phyloP scores from a whole-genome alignment of 164 flowering plant species.

The Piper longum region DNA sequence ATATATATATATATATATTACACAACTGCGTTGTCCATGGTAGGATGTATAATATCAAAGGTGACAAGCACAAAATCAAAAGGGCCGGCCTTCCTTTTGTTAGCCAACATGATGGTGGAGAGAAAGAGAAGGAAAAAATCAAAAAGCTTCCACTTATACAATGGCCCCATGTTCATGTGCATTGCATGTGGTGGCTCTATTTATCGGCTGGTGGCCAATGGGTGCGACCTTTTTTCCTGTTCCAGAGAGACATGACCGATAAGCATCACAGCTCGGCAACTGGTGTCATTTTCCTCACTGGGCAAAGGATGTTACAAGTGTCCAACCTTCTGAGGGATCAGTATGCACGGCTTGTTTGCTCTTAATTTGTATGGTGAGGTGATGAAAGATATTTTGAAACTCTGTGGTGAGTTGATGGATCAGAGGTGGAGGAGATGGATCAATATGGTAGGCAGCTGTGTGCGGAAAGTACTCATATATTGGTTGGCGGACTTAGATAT shows the following conservation, averaged over 20 bases:
- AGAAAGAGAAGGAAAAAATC: neutral
- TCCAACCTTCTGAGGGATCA: neutral
- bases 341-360: neutral
- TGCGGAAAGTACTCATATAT: too few relatives aligned
- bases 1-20: too few relatives aligned
- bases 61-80: too few relatives aligned
- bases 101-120: too few relatives aligned
- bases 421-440: too few relatives aligned
- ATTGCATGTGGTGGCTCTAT: neutral
- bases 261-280: neutral
- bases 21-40: too few relatives aligned
- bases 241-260: neutral
- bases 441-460: too few relatives aligned
- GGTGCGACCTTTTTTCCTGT: neutral
- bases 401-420: neutral
- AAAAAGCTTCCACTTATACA: neutral
- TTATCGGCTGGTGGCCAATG: neutral
- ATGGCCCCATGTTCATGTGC: neutral
- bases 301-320: neutral
- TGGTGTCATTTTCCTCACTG: neutral
- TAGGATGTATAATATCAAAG: too few relatives aligned
- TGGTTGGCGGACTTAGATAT: too few relatives aligned
- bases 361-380: neutral
- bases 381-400: neutral
- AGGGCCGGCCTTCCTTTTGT: too few relatives aligned